These are phyloP conservation scores for Sporisorium sorghi DNA, from an alignment of 1,284 basidiomycete genomes.

Conservation along the genomic window DNA sequence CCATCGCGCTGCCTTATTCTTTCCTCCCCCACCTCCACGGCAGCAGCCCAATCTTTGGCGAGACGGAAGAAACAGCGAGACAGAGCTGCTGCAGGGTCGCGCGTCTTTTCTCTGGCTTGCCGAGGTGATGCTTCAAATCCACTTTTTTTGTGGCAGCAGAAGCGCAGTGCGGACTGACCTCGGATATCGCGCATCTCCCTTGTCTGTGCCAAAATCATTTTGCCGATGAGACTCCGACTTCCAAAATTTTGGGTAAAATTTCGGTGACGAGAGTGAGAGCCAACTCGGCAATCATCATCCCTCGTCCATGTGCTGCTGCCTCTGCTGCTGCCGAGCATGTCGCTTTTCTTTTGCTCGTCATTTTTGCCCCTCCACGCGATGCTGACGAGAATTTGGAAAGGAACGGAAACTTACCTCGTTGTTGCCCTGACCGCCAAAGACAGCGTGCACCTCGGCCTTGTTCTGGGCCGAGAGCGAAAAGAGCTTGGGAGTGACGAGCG, in stretches of 20 bases:
- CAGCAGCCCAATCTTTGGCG: not conserved
- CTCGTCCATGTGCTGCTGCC: slow-evolving; percentile 3
- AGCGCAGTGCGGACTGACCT: not conserved
- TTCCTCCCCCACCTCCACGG: slow-evolving; percentile 1
- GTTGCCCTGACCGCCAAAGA: slow-evolving; percentile 98
- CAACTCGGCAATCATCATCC: slow-evolving; percentile 5
- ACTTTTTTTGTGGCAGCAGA: too few relatives aligned
- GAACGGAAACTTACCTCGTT: slow-evolving; percentile 77
- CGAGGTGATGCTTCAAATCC: too few relatives aligned
- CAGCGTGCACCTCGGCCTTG: slow-evolving; percentile 85
- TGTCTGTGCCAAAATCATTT: slow-evolving; percentile 3
- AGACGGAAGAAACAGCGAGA: not conserved
- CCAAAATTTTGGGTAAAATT: slow-evolving; percentile 34
- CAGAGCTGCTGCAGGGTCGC: slow-evolving; percentile 27
- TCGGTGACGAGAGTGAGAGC: not conserved
- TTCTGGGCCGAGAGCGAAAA: slow-evolving; percentile 78
- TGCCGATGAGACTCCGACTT: slow-evolving; percentile 5
- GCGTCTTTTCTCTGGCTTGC: slow-evolving; percentile 5
- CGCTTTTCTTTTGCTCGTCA: not conserved
- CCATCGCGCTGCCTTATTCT: not conserved
- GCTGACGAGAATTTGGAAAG: too few relatives aligned
- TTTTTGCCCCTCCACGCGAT: slow-evolving; percentile 23
- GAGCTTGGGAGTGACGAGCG: slow-evolving; percentile 77
- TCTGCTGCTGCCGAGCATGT: not conserved
- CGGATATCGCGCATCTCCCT: slow-evolving; percentile 28